Evolutionary conservation across 1,284 basidiomycete species (phyloP).

Genomic region (Paramarasmius palmivorus): DNA sequence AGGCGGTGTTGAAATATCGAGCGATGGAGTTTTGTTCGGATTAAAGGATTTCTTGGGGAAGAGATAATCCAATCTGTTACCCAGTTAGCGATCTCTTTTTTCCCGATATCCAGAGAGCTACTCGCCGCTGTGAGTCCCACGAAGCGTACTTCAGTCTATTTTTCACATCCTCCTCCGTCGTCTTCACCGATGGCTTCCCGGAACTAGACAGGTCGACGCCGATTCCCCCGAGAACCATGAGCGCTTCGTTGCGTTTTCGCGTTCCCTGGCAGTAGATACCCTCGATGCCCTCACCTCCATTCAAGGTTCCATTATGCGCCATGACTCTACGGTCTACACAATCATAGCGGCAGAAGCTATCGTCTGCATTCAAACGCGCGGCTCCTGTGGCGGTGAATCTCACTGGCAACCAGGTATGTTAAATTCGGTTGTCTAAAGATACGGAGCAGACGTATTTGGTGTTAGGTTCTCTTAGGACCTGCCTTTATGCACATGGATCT

Average conservation of each 20-base stretch:
- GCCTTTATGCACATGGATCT: no score
- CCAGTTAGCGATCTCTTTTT: background rate
- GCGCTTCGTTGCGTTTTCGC: slow-evolving; percentile 15
- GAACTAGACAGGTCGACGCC: background rate
- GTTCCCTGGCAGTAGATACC: no score
- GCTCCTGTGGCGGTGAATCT: no score
- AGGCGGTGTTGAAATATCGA: slow-evolving; percentile 14
- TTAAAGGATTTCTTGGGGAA: slow-evolving; percentile 16
- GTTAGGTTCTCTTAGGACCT: no score
- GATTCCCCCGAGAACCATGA: slow-evolving; percentile 15
- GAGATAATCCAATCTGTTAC: slow-evolving; percentile 16
- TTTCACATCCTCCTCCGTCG: slow-evolving; percentile 7
- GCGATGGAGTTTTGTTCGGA: slow-evolving; percentile 7
- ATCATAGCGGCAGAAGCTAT: no score
- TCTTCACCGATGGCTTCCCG: background rate
- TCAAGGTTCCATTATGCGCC: no score
- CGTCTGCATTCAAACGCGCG: no score
- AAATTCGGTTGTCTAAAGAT: no score
- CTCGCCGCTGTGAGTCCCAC: slow-evolving; percentile 21
- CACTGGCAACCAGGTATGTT: no score
- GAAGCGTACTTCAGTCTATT: slow-evolving; percentile 15
- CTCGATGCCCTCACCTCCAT: no score
- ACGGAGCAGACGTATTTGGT: no score
- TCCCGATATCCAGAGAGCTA: background rate
- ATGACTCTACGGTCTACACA: no score